Evolutionary conservation across 495 filamentous ascomycete genomes (phyloP).

Genomic region (Podospora pseudoanserina): DNA sequence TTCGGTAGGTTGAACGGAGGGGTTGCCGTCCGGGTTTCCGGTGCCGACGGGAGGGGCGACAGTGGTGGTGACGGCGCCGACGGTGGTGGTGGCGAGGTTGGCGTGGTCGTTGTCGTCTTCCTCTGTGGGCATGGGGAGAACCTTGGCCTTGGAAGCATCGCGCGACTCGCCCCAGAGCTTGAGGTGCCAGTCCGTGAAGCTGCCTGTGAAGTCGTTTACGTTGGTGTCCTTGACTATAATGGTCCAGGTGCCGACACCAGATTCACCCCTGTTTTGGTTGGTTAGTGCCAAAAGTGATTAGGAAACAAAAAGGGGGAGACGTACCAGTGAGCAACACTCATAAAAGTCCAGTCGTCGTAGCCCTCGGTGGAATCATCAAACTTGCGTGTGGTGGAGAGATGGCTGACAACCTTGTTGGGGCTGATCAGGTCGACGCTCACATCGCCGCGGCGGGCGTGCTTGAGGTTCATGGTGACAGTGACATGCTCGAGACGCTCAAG

Average conservation of each 20-base stretch:
- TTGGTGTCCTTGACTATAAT: constrained; percentile 83
- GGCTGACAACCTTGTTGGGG: constrained; percentile 74
- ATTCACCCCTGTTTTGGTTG: constrained; percentile 68
- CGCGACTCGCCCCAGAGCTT: constrained; percentile 89
- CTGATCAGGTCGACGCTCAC: constrained; percentile 89
- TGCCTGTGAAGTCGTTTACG: constrained; percentile 71
- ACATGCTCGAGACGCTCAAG: constrained; percentile 86
- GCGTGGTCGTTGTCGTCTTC: constrained; percentile 80
- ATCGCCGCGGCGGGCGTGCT: constrained; percentile 82
- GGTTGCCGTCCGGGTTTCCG: constrained; percentile 26
- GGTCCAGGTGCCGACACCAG: constrained; percentile 82
- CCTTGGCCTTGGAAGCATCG: constrained; percentile 63
- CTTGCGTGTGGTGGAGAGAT: constrained; percentile 70
- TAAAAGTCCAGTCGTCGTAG: constrained; percentile 98
- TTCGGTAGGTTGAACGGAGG: constrained; percentile 57
- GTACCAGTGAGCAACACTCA: constrained; percentile 95
- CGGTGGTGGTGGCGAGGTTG: constrained; percentile 43
- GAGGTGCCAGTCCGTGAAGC: constrained; percentile 87
- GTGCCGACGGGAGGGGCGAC: constrained; percentile 28
- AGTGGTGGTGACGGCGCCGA: constrained; percentile 41
- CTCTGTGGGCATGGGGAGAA: constrained; percentile 79
- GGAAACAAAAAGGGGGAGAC: constrained; percentile 20
- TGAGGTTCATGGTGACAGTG: constrained; percentile 94
- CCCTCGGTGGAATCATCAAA: constrained; percentile 61
- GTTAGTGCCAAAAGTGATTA: constrained; percentile 12